phyloP scores from a whole-genome alignment of 768 basidiomycete genomes.

The Gloeopeniophorella convolvens region DNA sequence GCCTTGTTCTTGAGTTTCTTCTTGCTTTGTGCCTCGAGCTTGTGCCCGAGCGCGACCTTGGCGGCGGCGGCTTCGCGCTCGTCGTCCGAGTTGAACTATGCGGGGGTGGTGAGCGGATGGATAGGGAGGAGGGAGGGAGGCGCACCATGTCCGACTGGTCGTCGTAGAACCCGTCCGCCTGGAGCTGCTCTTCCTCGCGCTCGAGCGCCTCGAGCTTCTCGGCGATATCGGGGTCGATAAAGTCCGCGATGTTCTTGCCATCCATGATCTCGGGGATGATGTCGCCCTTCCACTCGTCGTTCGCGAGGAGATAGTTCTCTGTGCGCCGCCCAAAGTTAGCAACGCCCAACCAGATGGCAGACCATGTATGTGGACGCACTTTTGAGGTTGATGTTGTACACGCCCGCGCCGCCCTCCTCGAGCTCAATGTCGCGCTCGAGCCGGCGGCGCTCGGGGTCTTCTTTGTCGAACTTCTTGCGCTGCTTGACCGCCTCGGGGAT shows the following conservation, averaged over 20 bases:
- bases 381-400: conserved; percentile 86
- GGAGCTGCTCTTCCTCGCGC: conserved; percentile 90
- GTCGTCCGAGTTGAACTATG: conserved; percentile 51
- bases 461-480: conserved; percentile 78
- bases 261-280: conserved; percentile 98
- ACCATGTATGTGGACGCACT: no score
- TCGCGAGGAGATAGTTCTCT: conserved; percentile 88
- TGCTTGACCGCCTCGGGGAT: conserved; percentile 82
- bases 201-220: conserved; percentile 97
- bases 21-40: conserved; percentile 74
- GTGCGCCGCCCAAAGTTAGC: no score
- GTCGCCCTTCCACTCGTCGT: conserved; percentile 94
- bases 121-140: conserved; percentile 2
- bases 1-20: conserved; percentile 83
- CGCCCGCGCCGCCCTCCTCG: conserved; percentile 84
- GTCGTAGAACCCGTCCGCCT: conserved; percentile 93
- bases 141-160: conserved; percentile 80
- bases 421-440: conserved; percentile 79
- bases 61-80: conserved; percentile 70
- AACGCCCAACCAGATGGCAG: no score
- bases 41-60: conserved; percentile 50
- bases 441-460: conserved; percentile 68
- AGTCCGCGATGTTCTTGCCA: conserved; percentile 98
- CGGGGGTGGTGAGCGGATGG: neutral
- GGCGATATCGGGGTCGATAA: conserved; percentile 94